Percentiles rank a stretch among this genome's conserved stretches.
Evolutionary conservation across 2,329 filamentous ascomycete genomes (phyloP).

Genomic region (Penicillium sp.): DNA sequence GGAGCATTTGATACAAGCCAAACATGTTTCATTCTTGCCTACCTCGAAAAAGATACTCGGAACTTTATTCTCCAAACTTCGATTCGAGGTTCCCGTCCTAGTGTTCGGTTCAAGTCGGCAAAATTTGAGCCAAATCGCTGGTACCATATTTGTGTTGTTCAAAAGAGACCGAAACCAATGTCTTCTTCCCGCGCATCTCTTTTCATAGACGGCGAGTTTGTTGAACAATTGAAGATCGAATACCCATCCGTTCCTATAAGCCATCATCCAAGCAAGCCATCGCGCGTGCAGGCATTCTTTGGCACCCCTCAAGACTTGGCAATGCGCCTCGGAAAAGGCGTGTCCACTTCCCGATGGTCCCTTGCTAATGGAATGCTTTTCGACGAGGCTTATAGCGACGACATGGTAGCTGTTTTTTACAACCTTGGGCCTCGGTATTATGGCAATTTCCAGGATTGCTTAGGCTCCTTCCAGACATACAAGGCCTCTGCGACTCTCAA

Average conservation of each 20-base stretch:
- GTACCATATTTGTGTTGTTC: constrained; percentile 92
- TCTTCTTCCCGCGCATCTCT: constrained; percentile 78
- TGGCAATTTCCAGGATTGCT: constrained; percentile 94
- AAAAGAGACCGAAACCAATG: constrained; percentile 74
- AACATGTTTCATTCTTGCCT: constrained; percentile 89
- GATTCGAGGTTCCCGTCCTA: constrained; percentile 78
- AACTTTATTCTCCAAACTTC: constrained; percentile 97
- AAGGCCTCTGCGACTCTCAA: constrained; percentile 87
- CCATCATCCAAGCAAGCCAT: constrained; percentile 51
- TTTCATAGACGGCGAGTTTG: constrained; percentile 90
- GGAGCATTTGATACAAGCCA: constrained; percentile 90
- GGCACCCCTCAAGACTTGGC: constrained; percentile 90
- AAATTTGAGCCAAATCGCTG: constrained; percentile 73
- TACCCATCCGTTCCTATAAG: constrained; percentile 77
- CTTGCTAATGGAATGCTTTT: constrained; percentile 87
- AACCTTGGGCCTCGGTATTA: constrained; percentile 87
- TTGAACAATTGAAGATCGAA: constrained; percentile 84
- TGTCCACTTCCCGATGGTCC: constrained; percentile 80
- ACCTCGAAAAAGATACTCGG: constrained; percentile 87
- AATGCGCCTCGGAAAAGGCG: constrained; percentile 67
- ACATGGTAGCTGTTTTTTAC: constrained; percentile 85
- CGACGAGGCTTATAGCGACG: constrained; percentile 83
- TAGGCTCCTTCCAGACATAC: constrained; percentile 96
- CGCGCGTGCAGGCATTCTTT: constrained; percentile 82
- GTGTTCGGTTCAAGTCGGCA: constrained; percentile 86